Conservation (phyloP, 1,139 yeast species). For the Lodderomyces margitis region DNA sequence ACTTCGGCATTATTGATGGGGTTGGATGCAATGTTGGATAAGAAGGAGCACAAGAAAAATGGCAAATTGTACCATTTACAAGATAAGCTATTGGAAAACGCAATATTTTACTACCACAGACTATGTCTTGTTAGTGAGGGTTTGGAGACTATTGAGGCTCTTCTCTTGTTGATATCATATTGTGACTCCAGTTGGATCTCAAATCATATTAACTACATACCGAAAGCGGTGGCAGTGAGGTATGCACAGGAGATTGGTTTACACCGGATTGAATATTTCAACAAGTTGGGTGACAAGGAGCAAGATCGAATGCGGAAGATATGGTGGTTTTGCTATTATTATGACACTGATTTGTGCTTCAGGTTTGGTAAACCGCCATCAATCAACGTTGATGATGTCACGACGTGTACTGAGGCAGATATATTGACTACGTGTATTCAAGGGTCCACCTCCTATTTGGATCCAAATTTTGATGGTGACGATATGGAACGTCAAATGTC, state of each 20-base stretch:
- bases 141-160: constrained; percentile 47
- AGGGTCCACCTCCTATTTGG: background rate
- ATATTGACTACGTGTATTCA: constrained; percentile 10
- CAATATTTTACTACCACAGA: constrained; percentile 49
- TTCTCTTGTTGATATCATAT: constrained; percentile 43
- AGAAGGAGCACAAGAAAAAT: constrained; percentile 5
- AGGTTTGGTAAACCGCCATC: constrained; percentile 62
- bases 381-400: constrained; percentile 50
- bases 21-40: constrained; percentile 23
- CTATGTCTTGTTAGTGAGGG: constrained; percentile 52
- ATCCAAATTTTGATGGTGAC: background rate
- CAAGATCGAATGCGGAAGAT: constrained; percentile 37
- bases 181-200: constrained; percentile 43
- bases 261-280: constrained; percentile 54
- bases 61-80: constrained; percentile 21
- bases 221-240: constrained; percentile 53
- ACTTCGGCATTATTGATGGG: constrained; percentile 28
- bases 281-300: constrained; percentile 37
- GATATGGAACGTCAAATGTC: background rate
- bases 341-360: constrained; percentile 55
- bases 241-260: constrained; percentile 66
- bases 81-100: constrained; percentile 29
- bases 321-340: constrained; percentile 57
- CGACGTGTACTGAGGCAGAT: constrained; percentile 24
- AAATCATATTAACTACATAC: constrained; percentile 42